These are phyloP conservation scores for Trichoderma harzianum DNA, from an alignment of 2,329 filamentous ascomycete genomes.

Conservation along the genomic window DNA sequence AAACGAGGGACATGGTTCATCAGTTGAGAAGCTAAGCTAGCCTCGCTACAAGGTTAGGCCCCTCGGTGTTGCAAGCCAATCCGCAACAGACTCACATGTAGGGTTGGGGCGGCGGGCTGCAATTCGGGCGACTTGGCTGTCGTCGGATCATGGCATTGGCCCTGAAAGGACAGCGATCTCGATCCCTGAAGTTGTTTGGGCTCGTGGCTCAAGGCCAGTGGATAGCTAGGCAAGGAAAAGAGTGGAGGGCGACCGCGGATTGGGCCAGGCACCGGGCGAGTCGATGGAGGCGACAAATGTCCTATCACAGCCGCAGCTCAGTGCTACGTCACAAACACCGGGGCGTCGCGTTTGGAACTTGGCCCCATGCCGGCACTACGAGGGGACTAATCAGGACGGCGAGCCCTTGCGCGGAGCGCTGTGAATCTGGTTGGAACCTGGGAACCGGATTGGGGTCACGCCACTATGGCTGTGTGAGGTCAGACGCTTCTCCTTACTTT, in stretches of 20 bases:
- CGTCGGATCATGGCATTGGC: conserved; percentile 3
- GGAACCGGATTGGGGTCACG: conserved; percentile 25
- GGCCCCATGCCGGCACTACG: conserved; percentile 25
- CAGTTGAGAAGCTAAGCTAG: conserved; percentile 10
- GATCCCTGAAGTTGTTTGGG: conserved; percentile 24
- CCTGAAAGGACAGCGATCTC: conserved; percentile 26
- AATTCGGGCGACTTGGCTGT: conserved; percentile 1
- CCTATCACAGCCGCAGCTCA: conserved; percentile 16
- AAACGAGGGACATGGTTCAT: neutral
- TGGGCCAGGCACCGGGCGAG: conserved; percentile 16
- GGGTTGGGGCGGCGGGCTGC: neutral
- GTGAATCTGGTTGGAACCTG: conserved; percentile 31
- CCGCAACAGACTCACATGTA: neutral
- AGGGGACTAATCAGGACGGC: neutral
- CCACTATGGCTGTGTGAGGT: neutral
- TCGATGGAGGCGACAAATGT: neutral
- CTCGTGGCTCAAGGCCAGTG: conserved; percentile 15
- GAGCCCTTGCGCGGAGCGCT: conserved; percentile 2
- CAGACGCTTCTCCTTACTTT: conserved; percentile 14
- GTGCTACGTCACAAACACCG: conserved; percentile 19
- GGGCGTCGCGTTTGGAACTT: conserved; percentile 28
- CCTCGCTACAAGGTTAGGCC: neutral
- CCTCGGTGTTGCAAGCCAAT: neutral
- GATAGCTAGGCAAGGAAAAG: conserved; percentile 13
- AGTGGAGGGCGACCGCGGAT: conserved; percentile 10